A percentile compares a stretch with the other conserved stretches of the same genome.
phyloP scores from a whole-genome alignment of 176 grass and related monocot species.

The Paspalum vaginatum region DNA sequence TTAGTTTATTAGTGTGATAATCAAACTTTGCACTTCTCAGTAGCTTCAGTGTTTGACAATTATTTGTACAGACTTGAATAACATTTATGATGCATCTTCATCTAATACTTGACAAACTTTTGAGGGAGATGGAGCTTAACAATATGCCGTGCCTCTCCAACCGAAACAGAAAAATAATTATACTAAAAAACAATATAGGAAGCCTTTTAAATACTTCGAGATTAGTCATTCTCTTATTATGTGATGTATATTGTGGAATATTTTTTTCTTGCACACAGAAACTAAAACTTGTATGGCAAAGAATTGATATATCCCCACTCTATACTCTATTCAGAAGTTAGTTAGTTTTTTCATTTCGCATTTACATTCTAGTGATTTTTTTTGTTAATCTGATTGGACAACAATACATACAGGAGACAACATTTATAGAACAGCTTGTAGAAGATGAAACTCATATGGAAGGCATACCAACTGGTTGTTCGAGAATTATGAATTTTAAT shows the following conservation, averaged over 20 bases:
- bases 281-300: not conserved
- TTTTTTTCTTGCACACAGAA: not conserved
- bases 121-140: not conserved
- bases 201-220: not conserved
- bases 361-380: not conserved
- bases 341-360: not conserved
- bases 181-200: not conserved
- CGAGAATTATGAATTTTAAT: conserved; percentile 66
- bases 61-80: not conserved
- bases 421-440: conserved; percentile 69
- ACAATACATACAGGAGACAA: conserved; percentile 51
- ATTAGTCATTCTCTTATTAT: not conserved
- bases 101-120: not conserved
- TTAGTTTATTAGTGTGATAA: not conserved
- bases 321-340: not conserved
- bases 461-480: conserved; percentile 59
- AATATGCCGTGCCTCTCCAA: not conserved
- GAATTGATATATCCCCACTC: not conserved
- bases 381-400: conserved; percentile 6
- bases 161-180: not conserved
- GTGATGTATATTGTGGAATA: not conserved
- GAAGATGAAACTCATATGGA: conserved; percentile 81
- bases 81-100: not conserved
- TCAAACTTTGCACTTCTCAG: not conserved
- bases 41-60: not conserved